phyloP scores from a whole-genome alignment of 805 yeast genomes.

The Vanderwaltozyma polyspora region DNA sequence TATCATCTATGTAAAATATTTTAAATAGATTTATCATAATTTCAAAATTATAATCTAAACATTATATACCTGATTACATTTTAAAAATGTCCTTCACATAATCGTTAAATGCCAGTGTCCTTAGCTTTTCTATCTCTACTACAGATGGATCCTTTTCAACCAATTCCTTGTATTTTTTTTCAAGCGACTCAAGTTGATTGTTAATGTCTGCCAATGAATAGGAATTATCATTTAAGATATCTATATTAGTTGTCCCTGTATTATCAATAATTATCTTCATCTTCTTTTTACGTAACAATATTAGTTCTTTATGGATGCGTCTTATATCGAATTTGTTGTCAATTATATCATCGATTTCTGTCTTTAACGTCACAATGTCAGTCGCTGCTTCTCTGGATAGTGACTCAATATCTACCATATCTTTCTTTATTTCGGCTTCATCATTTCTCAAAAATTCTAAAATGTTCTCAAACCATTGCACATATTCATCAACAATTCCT shows the following conservation, averaged over 20 bases:
- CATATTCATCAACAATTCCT: conserved; percentile 57
- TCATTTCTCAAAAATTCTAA: conserved; percentile 46
- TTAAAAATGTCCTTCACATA: no score
- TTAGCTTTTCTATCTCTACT: not conserved
- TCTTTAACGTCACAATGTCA: conserved; percentile 22
- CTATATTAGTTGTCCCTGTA: not conserved
- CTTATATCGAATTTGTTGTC: conserved; percentile 28
- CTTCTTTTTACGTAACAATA: conserved; percentile 5
- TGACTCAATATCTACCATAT: conserved; percentile 29
- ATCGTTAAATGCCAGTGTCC: no score
- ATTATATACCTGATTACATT: no score
- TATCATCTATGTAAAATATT: no score
- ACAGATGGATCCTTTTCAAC: not conserved
- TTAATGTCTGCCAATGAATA: not conserved
- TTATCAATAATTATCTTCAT: not conserved
- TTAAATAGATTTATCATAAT: no score
- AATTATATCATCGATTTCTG: conserved; percentile 33
- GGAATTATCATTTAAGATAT: not conserved
- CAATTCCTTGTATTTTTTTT: conserved; percentile 25
- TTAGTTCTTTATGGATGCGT: conserved; percentile 18
- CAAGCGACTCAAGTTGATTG: conserved; percentile 8
- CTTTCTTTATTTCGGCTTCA: conserved; percentile 31
- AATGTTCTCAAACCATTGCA: conserved; percentile 63
- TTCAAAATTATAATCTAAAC: no score
- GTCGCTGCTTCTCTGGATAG: conserved; percentile 7